Evolutionary conservation across 2,329 filamentous ascomycete species (phyloP).

Genomic region (Ascochyta clinopodiicola): DNA sequence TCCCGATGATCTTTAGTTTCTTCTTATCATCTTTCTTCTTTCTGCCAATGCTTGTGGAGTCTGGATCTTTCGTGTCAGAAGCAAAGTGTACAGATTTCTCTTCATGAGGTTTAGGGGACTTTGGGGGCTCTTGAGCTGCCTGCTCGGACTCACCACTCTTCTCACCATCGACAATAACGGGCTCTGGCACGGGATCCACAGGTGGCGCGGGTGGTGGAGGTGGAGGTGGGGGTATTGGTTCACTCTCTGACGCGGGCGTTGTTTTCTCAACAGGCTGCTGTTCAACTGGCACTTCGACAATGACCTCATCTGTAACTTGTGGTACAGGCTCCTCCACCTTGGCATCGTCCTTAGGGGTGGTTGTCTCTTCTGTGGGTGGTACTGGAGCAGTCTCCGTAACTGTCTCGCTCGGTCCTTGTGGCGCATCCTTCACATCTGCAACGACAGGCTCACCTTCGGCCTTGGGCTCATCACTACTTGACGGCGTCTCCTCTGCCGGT

Average conservation of each 20-base stretch:
- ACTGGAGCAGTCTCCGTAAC: conserved; percentile 11
- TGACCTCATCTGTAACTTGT: neutral
- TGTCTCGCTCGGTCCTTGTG: conserved; percentile 19
- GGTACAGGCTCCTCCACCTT: conserved; percentile 8
- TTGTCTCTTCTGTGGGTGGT: conserved; percentile 12
- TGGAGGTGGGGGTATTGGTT: conserved; percentile 21
- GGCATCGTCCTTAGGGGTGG: conserved; percentile 10
- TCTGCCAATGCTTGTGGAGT: conserved; percentile 34
- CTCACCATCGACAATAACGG: conserved; percentile 31
- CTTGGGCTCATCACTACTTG: conserved; percentile 17
- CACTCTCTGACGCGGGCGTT: conserved; percentile 5
- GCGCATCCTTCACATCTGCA: conserved; percentile 38
- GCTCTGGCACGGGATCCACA: conserved; percentile 12
- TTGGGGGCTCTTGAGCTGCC: conserved; percentile 41
- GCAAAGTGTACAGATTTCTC: conserved; percentile 47
- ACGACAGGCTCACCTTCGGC: conserved; percentile 20
- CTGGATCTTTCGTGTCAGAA: conserved; percentile 49
- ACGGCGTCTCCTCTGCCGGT: conserved; percentile 4
- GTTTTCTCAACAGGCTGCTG: conserved; percentile 5
- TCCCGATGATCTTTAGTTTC: conserved; percentile 28
- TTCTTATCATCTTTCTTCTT: conserved; percentile 37
- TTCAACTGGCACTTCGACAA: neutral
- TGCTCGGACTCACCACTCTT: conserved; percentile 49
- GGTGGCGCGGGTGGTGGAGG: conserved; percentile 19
- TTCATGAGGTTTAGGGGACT: conserved; percentile 33